Evolutionary conservation across 257 asterid species (phyloP).

Genomic region (Solanum ahanhuiri): DNA sequence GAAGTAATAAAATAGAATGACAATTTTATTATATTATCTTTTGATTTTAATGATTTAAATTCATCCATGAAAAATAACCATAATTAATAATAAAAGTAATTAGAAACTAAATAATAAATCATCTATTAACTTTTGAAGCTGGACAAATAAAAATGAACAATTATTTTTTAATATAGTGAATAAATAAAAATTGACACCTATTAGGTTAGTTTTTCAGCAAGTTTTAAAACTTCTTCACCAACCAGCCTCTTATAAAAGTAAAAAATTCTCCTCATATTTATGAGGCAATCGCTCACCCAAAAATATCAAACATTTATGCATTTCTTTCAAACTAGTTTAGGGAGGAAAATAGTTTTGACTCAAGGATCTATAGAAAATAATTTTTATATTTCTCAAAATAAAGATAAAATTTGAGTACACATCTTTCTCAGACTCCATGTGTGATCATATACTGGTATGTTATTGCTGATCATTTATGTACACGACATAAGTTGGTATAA

Average conservation of each 20-base stretch:
- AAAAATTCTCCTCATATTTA: not conserved
- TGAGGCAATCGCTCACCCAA: not conserved
- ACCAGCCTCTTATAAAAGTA: not conserved
- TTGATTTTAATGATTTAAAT: too few relatives aligned
- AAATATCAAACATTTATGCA: not conserved
- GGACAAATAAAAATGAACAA: not conserved
- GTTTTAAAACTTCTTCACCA: not conserved
- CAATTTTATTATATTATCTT: too few relatives aligned
- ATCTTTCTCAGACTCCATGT: not conserved
- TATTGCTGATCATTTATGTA: not conserved
- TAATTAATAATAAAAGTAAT: not conserved
- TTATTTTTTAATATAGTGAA: too few relatives aligned
- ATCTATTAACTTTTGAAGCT: not conserved
- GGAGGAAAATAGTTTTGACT: not conserved
- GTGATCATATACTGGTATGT: not conserved
- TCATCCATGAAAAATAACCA: too few relatives aligned
- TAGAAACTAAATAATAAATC: not conserved
- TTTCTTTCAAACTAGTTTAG: not conserved
- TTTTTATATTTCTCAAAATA: not conserved
- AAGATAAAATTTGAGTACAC: rapidly evolving
- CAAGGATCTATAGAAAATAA: rapidly evolving
- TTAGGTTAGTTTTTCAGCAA: not conserved
- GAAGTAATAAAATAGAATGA: too few relatives aligned
- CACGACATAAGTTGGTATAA: not conserved
- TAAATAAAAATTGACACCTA: not conserved